A percentile compares a stretch with the other conserved stretches of the same genome.
These are phyloP conservation scores for Bassia scoparia DNA, from an alignment of 148 eudicot species.

Conservation along the genomic window DNA sequence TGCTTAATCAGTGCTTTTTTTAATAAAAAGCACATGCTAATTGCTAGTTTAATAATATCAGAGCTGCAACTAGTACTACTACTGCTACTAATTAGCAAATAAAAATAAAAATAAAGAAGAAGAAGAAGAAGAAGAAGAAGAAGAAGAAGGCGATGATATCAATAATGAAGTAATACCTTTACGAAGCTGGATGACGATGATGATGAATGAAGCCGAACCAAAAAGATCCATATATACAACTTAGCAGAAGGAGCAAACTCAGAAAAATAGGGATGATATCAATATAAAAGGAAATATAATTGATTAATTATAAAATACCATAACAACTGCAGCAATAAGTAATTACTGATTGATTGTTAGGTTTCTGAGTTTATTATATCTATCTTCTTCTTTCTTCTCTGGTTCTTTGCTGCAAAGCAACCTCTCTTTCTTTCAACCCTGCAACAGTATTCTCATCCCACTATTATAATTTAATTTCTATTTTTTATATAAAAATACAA, in stretches of 20 bases:
- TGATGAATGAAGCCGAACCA: slow-evolving; percentile 32
- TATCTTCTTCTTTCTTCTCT: not conserved
- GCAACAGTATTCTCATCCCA: too few relatives aligned
- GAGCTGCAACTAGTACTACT: not conserved
- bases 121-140: not conserved
- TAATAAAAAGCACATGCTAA: not conserved
- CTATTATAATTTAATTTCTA: too few relatives aligned
- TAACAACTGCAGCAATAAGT: not conserved
- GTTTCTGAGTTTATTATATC: too few relatives aligned
- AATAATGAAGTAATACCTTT: too few relatives aligned
- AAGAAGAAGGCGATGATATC: not conserved
- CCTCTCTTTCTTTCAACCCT: too few relatives aligned
- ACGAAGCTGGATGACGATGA: slow-evolving; percentile 43
- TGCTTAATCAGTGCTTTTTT: too few relatives aligned
- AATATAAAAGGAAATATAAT: not conserved
- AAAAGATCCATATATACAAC: slow-evolving; percentile 39
- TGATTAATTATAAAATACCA: not conserved
- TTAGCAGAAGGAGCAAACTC: too few relatives aligned
- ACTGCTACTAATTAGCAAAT: not conserved
- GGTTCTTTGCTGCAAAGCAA: not conserved
- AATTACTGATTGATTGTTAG: too few relatives aligned
- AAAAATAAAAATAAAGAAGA: too few relatives aligned
- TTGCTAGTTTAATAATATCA: not conserved
- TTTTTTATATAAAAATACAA: too few relatives aligned
- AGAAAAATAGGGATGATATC: too few relatives aligned